These are phyloP conservation scores for Diplodia seriata DNA, from an alignment of 2,329 filamentous ascomycete species.

Conservation along the genomic window DNA sequence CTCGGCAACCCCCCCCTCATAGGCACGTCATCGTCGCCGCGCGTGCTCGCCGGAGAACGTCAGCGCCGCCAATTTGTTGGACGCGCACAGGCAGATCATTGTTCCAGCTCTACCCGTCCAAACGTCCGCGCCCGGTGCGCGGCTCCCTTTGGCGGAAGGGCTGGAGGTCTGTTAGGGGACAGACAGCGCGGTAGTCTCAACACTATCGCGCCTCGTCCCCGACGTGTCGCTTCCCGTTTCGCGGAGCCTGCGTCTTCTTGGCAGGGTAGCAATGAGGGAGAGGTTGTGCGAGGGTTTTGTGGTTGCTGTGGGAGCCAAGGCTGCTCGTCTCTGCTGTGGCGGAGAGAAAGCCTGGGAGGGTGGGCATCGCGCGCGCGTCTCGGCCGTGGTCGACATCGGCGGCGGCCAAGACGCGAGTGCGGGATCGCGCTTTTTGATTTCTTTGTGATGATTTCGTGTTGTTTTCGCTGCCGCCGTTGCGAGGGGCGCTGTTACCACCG, in stretches of 20 bases:
- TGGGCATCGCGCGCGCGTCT: slow-evolving; percentile 11
- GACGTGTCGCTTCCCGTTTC: slow-evolving; percentile 1
- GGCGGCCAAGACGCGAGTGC: neutral
- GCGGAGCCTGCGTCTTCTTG: neutral
- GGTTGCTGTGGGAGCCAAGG: neutral
- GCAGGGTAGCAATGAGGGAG: neutral
- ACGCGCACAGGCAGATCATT: slow-evolving; percentile 1
- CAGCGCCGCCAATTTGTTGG: neutral
- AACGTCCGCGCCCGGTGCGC: neutral
- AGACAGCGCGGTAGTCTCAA: too few species aligned
- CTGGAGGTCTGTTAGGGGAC: slow-evolving; percentile 6
- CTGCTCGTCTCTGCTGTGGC: slow-evolving; percentile 1
- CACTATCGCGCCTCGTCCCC: neutral
- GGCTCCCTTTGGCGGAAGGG: slow-evolving; percentile 19
- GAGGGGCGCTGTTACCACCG: too few species aligned
- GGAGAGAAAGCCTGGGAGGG: slow-evolving; percentile 15
- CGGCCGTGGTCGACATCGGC: too few species aligned
- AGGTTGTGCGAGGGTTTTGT: neutral
- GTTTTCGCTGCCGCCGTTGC: too few species aligned
- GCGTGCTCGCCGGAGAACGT: neutral
- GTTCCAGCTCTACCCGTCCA: neutral
- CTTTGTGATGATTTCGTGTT: neutral
- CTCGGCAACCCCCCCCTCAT: too few species aligned
- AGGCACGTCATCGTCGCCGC: too few species aligned
- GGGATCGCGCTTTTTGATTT: neutral